Base-by-base conservation (phyloP, 208 protist species). In the Naegleria fowleri region DNA sequence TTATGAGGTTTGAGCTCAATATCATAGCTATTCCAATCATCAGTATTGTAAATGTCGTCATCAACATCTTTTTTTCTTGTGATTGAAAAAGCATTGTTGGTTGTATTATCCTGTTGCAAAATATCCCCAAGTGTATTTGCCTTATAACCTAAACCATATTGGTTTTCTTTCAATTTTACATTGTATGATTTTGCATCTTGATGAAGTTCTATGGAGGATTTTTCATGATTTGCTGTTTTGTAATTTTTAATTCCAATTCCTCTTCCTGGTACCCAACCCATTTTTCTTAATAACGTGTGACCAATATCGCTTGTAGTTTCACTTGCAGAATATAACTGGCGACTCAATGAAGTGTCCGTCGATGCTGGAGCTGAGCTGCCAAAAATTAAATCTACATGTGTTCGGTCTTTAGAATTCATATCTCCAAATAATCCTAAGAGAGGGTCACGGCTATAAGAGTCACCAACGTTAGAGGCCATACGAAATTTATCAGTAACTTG, bases 401-500 rank as follows among this genome's bases (percentile, higher is more conserved):
- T 48, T n/a, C 16, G 0, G 4, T 43, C 11, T 15, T 13, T 13
- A 43, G 36, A 22, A 39, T 86, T 16, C 11, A 48, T 39, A 25
- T 6, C 33, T 84, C 76, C 76, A 40, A 33, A 33, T 41, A 84
- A 84, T 19, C 15, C 33, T 22, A 29, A 33, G 11, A 33, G 16
- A 16, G 38, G 76, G 39, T 84, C 33, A 79, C 5, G 0, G 67
- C 11, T 33, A 79, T 79, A 6, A 79, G 67, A 36, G 0, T 16
- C 38, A 29, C 5, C 11, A 15, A 6, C 38, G 22, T 6, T 84
- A 2, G 11, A 38, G 9, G 76, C 0, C 29, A 41, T 84, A 9
- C 58, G 41, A 79, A 88, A 91, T 19, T 39, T 75, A 92, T 91
- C 55, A 41, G n/a, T 43, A 41, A 33, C 13, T 22, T 83, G 29